Evolutionary conservation across 148 eudicot genomes (phyloP).

Genomic region (Hydrangea macrophylla): DNA sequence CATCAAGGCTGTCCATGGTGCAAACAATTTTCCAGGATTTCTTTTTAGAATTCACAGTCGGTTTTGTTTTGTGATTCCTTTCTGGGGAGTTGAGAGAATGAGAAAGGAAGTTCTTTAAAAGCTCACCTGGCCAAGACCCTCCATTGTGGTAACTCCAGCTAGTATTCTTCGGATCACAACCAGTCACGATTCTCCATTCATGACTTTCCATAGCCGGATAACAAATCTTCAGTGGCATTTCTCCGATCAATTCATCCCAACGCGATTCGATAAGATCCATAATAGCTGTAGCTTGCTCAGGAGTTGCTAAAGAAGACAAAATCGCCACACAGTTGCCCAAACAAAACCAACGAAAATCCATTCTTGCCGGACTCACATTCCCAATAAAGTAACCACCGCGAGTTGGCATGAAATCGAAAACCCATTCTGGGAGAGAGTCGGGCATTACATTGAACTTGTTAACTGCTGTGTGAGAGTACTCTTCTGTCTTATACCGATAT

Average conservation of each 20-base stretch:
- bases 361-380: conserved; percentile 77
- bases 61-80: too few relatives aligned
- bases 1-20: too few relatives aligned
- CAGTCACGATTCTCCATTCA: conserved; percentile 77
- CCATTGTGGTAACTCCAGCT: conserved; percentile 88
- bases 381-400: conserved; percentile 83
- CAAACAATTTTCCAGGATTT: too few relatives aligned
- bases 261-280: conserved; percentile 87
- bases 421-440: conserved; percentile 68
- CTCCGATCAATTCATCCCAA: conserved; percentile 83
- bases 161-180: conserved; percentile 60
- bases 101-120: neutral
- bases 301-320: conserved; percentile 75
- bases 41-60: too few relatives aligned
- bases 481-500: conserved; percentile 56
- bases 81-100: too few relatives aligned
- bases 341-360: conserved; percentile 74
- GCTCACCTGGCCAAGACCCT: conserved; percentile 85
- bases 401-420: conserved; percentile 80
- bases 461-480: conserved; percentile 61
- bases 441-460: conserved; percentile 72
- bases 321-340: conserved; percentile 82
- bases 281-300: conserved; percentile 76
- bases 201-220: conserved; percentile 83
- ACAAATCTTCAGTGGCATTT: conserved; percentile 84